Evolutionary conservation across 257 asterid species (phyloP).

Genomic region (Lantana camara): DNA sequence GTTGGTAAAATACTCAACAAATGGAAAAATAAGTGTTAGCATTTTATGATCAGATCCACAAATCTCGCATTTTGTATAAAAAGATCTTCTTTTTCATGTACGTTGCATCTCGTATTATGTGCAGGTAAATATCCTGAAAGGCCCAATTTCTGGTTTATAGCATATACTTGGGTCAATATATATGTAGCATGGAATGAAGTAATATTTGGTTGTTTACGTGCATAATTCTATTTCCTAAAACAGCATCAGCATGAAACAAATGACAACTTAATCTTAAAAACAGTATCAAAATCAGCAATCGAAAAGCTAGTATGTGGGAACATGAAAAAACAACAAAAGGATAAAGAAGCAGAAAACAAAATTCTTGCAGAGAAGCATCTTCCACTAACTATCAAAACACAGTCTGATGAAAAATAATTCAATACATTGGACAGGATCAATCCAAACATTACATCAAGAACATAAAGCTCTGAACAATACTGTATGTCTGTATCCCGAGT

Average conservation of each 20-base stretch:
- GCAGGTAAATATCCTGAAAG: not conserved
- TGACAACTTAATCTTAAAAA: too few species aligned
- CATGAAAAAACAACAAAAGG: not conserved
- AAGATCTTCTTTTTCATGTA: not conserved
- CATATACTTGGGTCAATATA: not conserved
- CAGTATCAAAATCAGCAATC: too few species aligned
- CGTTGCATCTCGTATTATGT: too few species aligned
- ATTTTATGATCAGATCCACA: constrained; percentile 1
- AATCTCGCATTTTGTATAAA: not conserved
- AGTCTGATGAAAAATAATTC: not conserved
- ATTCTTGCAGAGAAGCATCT: constrained; percentile 1
- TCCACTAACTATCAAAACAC: not conserved
- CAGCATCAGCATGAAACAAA: not conserved
- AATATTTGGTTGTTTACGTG: not conserved
- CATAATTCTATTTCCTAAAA: not conserved
- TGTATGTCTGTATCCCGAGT: constrained; percentile 26
- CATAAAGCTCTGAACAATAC: constrained; percentile 19
- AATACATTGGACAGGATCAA: not conserved
- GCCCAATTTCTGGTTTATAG: not conserved
- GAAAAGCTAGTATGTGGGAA: too few species aligned
- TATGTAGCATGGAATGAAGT: constrained; percentile 14
- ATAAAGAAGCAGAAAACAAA: not conserved
- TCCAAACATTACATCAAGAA: constrained; percentile 9
- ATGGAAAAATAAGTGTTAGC: not conserved
- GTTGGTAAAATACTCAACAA: not conserved